phyloP scores from a whole-genome alignment of 495 filamentous ascomycete species.

The Trichoderma virens region DNA sequence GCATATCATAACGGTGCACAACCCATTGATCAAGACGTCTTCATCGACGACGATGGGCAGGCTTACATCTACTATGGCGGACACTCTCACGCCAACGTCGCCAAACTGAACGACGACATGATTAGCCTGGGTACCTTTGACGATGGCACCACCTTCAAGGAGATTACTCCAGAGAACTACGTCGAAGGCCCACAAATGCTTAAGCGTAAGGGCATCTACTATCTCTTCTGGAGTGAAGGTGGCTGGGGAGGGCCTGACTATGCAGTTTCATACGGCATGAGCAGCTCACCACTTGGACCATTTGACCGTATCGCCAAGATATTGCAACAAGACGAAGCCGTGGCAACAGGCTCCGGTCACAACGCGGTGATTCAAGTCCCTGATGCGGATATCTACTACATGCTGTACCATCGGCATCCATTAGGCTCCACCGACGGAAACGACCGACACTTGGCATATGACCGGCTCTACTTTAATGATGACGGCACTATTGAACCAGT shows the following conservation, averaged over 20 bases:
- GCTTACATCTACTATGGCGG: conserved; percentile 61
- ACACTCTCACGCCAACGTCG: conserved; percentile 65
- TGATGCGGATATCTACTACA: conserved; percentile 39
- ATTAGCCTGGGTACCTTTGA: conserved; percentile 49
- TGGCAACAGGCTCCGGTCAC: conserved; percentile 37
- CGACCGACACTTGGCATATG: conserved; percentile 38
- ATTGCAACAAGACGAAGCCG: conserved; percentile 28
- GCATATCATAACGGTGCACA: conserved; percentile 36
- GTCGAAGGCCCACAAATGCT: conserved; percentile 77
- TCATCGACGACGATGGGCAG: conserved; percentile 53
- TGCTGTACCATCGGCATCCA: conserved; percentile 41
- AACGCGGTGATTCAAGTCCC: conserved; percentile 35
- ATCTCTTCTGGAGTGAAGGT: conserved; percentile 52
- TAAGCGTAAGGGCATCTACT: conserved; percentile 55
- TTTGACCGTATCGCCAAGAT: conserved; percentile 32
- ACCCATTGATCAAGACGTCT: conserved; percentile 57
- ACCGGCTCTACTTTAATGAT: conserved; percentile 40
- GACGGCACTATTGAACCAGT: conserved; percentile 34
- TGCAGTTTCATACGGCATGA: conserved; percentile 39
- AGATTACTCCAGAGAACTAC: conserved; percentile 65
- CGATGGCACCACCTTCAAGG: conserved; percentile 47
- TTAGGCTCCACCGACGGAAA: conserved; percentile 34
- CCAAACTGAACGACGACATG: conserved; percentile 57
- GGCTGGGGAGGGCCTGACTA: conserved; percentile 39
- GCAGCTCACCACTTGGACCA: conserved; percentile 34